These are phyloP conservation scores for Sporisorium iseilematis-ciliati DNA, from an alignment of 1,284 basidiomycete species.

Conservation along the genomic window DNA sequence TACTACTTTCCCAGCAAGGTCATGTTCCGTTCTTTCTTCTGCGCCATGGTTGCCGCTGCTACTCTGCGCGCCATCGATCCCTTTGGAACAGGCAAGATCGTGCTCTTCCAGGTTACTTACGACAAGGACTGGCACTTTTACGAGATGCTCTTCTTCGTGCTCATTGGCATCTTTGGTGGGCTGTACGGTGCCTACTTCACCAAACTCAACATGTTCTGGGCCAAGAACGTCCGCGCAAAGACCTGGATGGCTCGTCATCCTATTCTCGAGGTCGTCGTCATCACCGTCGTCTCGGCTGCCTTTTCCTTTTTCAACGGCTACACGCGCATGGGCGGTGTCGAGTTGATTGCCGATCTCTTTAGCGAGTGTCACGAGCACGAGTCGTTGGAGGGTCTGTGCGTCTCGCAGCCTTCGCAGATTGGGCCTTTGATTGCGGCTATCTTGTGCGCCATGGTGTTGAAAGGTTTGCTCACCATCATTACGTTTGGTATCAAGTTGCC, in stretches of 20 bases:
- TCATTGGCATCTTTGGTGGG: constrained; percentile 81
- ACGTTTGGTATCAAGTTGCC: constrained; percentile 84
- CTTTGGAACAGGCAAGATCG: constrained; percentile 77
- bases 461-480: constrained; percentile 82
- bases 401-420: constrained; percentile 77
- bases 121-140: constrained; percentile 91
- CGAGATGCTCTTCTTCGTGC: constrained; percentile 81
- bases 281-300: constrained; percentile 72
- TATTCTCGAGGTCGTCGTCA: constrained; percentile 84
- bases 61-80: constrained; percentile 82
- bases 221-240: constrained; percentile 60
- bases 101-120: constrained; percentile 83
- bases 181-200: constrained; percentile 94
- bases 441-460: constrained; percentile 73
- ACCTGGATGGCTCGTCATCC: constrained; percentile 75
- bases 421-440: constrained; percentile 79
- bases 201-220: constrained; percentile 87
- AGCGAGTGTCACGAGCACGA: constrained; percentile 74
- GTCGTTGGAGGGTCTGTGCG: constrained; percentile 78
- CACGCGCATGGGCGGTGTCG: constrained; percentile 92
- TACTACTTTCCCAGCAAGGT: constrained; percentile 70
- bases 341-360: constrained; percentile 78
- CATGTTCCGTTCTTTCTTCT: constrained; percentile 65
- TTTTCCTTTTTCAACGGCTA: constrained; percentile 90
- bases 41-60: constrained; percentile 65